Evolutionary conservation across 1,284 basidiomycete species (phyloP).

Genomic region (Heterobasidion occidentale): DNA sequence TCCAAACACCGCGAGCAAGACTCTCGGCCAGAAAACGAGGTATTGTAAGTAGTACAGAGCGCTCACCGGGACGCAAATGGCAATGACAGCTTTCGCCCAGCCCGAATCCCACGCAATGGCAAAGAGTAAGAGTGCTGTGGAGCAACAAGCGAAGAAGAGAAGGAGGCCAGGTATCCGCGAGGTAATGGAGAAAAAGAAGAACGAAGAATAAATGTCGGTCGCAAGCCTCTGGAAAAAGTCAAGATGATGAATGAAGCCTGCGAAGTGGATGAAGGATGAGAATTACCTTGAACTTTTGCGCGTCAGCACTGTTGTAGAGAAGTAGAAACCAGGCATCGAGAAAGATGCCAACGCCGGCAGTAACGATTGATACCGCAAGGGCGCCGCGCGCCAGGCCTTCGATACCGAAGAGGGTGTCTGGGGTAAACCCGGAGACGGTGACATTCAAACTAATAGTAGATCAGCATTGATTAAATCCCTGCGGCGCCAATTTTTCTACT

Average conservation of each 20-base stretch:
- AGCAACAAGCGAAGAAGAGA: not conserved
- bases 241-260: not conserved
- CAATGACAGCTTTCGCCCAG: not conserved
- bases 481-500: not conserved
- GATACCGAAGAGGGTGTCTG: not conserved
- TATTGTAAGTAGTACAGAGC: not conserved
- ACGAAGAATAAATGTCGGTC: not conserved
- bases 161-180: not conserved
- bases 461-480: not conserved
- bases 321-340: not conserved
- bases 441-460: not conserved
- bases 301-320: not conserved
- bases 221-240: not conserved
- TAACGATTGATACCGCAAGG: not conserved
- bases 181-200: not conserved
- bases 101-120: not conserved
- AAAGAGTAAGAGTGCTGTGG: not conserved
- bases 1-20: not conserved
- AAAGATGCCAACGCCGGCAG: not conserved
- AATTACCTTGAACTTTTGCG: not conserved
- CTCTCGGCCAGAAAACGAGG: not conserved
- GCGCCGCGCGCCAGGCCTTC: not conserved
- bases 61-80: not conserved
- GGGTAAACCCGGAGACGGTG: not conserved
- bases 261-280: not conserved